Evolutionary conservation across 2,329 filamentous ascomycete species (phyloP).

Genomic region (Clonostachys chloroleuca): DNA sequence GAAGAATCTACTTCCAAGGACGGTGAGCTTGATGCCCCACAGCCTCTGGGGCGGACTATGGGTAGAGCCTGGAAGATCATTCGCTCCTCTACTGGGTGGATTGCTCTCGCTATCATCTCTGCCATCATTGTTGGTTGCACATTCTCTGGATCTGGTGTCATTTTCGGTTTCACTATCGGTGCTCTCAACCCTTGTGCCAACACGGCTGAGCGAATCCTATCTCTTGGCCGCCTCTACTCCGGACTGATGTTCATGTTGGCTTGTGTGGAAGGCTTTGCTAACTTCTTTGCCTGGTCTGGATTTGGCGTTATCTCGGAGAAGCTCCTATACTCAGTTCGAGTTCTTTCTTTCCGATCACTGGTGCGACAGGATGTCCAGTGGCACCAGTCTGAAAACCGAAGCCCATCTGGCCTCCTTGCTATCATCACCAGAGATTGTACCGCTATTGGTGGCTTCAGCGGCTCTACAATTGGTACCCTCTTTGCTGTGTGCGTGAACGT

Average conservation of each 20-base stretch:
- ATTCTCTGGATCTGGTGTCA: conserved; percentile 45
- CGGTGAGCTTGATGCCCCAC: conserved; percentile 39
- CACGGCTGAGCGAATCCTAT: conserved; percentile 17
- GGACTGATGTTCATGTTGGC: conserved; percentile 45
- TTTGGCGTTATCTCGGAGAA: conserved; percentile 47
- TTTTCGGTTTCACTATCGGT: conserved; percentile 23
- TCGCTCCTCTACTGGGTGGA: conserved; percentile 11
- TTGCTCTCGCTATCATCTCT: conserved; percentile 24
- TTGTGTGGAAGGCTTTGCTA: conserved; percentile 35
- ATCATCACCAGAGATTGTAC: conserved; percentile 63
- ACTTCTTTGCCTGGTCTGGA: conserved; percentile 44
- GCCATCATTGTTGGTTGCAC: conserved; percentile 43
- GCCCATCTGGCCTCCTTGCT: conserved; percentile 52
- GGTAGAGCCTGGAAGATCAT: conserved; percentile 11
- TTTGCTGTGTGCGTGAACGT: conserved; percentile 61
- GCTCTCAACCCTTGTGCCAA: conserved; percentile 33
- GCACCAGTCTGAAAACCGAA: conserved; percentile 58
- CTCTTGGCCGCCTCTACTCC: conserved; percentile 29
- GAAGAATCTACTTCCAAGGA: conserved; percentile 46
- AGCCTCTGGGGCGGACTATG: conserved; percentile 23
- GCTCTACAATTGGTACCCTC: conserved; percentile 60
- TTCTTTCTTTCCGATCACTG: conserved; percentile 54
- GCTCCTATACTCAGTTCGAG: conserved; percentile 52
- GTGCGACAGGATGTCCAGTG: conserved; percentile 61
- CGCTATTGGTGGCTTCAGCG: conserved; percentile 47